Evolutionary conservation across 2,329 filamentous ascomycete species (phyloP), one percentile per base, ranked within the genome.

Genomic region (Clarireedia monteithiana): DNA sequence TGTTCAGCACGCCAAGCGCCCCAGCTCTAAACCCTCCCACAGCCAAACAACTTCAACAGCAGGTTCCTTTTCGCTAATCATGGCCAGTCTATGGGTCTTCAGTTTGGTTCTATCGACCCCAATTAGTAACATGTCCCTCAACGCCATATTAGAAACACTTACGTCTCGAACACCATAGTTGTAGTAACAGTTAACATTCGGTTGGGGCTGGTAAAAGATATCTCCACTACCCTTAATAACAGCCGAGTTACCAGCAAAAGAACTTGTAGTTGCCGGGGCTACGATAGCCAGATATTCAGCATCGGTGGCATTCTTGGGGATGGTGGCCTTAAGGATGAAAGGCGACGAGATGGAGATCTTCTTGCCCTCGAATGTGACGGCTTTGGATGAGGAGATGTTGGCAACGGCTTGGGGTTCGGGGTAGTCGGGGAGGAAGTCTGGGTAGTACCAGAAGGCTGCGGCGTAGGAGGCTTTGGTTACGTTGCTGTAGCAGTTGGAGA

Each of bases 391-490:
- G 30, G 23, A 48, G 23, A 53, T 53, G 10, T 48, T 23, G 10
- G 20, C 51, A 15, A 39, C n/a, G 20, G 51, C 51, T 40, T 53
- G 51, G 3, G 44, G 51, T 26, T 48, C 23, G 17, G 51, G 42
- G 51, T 15, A 39, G 12, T 53, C 44, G 17, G 44, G 44, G n/a
- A 53, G 44, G 34, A 39, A 53, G 14, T 53, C 42, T 10, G 51
- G 51, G 51, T 53, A 53, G 44, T 53, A 53, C 30, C 44, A 53
- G 44, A 53, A 53, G 12, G 51, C 30, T 4, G 51, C 47, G n/a
- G 42, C 51, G n/a, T 53, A 48, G 15, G 42, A 53, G 14, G 40
- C 20, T 10, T 23, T 20, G n/a, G 51, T 53, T 23, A 53, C 5
- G 12, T 48, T 53, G 34, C 38, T 48, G 51, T 53, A 48, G 30